A percentile compares a stretch with the other conserved stretches of the same genome.
These are phyloP conservation scores for Geotrichum aggregatum DNA, from an alignment of 1,139 yeast species.

Conservation along the genomic window DNA sequence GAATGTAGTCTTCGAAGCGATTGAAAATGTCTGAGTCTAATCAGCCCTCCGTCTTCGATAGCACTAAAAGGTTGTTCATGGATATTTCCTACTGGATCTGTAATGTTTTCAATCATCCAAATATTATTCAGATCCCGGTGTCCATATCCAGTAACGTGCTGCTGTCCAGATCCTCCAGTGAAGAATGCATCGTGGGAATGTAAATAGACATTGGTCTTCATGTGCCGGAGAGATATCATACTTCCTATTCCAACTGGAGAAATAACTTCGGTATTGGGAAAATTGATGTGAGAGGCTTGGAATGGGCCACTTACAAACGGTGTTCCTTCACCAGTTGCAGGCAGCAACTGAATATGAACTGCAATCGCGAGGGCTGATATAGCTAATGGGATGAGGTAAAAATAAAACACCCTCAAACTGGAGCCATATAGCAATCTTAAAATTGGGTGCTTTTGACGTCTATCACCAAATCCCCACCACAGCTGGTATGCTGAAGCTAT, in stretches of 20 bases:
- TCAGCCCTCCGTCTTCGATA: conserved; percentile 48
- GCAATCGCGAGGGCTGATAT: conserved; percentile 50
- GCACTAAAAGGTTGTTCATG: conserved; percentile 32
- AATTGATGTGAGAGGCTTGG: conserved; percentile 49
- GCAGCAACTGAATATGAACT: conserved; percentile 49
- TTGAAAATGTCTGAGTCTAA: conserved; percentile 58
- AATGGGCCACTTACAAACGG: conserved; percentile 55
- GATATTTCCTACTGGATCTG: conserved; percentile 14
- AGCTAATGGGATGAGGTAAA: conserved; percentile 48
- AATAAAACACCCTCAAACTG: conserved; percentile 35
- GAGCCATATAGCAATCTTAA: conserved; percentile 36
- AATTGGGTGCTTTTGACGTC: conserved; percentile 39
- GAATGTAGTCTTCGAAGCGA: conserved; percentile 62
- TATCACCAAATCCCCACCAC: conserved; percentile 60
- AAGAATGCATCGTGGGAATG: conserved; percentile 61
- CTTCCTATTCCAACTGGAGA: conserved; percentile 62
- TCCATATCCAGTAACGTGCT: conserved; percentile 64
- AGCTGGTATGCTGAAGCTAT: conserved; percentile 43
- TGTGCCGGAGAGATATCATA: conserved; percentile 61
- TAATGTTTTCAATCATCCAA: conserved; percentile 56
- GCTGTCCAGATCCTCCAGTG: conserved; percentile 54
- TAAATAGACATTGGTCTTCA: conserved; percentile 57
- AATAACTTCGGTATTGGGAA: conserved; percentile 41
- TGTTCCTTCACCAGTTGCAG: conserved; percentile 48
- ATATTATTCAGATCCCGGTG: conserved; percentile 54